Conservation (phyloP, 2,329 filamentous ascomycete species). For the Chrysoporthe puriensis region DNA sequence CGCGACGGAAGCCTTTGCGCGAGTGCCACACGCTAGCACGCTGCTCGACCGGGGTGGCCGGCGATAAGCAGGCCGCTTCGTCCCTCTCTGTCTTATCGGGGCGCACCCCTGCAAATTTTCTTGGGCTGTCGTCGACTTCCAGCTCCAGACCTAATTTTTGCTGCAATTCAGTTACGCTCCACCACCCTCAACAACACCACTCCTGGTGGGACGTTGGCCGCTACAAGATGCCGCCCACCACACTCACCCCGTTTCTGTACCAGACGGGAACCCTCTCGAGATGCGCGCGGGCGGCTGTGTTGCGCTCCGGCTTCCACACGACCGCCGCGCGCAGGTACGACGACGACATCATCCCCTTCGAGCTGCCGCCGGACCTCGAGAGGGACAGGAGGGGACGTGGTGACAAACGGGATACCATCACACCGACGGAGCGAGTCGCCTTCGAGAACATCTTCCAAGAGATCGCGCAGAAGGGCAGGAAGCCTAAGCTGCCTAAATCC, state of each 20-base stretch:
- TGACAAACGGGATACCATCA: slow-evolving; percentile 54
- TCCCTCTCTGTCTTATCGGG: slow-evolving; percentile 10
- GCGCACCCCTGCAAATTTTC: slow-evolving; percentile 19
- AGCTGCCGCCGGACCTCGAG: slow-evolving; percentile 44
- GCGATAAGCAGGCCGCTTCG: slow-evolving; percentile 7
- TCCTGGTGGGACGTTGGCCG: neutral
- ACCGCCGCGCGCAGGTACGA: slow-evolving; percentile 29
- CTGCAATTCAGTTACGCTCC: neutral
- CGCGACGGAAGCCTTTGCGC: slow-evolving; percentile 16
- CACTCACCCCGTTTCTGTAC: slow-evolving; percentile 70
- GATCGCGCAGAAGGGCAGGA: slow-evolving; percentile 46
- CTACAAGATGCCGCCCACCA: slow-evolving; percentile 49
- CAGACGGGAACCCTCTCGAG: slow-evolving; percentile 63
- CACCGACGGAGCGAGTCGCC: slow-evolving; percentile 52
- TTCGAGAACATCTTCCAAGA: slow-evolving; percentile 62
- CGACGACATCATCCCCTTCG: slow-evolving; percentile 55
- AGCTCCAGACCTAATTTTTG: neutral
- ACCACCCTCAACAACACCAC: neutral
- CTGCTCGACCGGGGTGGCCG: neutral
- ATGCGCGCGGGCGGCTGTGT: slow-evolving; percentile 32
- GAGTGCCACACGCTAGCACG: slow-evolving; percentile 28
- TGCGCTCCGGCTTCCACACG: slow-evolving; percentile 34
- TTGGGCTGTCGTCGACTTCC: neutral
- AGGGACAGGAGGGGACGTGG: slow-evolving; percentile 33
- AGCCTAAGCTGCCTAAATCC: slow-evolving; percentile 32